Evolutionary conservation across 139 green algal species (phyloP).

Genomic region (Chlorella ohadii): DNA sequence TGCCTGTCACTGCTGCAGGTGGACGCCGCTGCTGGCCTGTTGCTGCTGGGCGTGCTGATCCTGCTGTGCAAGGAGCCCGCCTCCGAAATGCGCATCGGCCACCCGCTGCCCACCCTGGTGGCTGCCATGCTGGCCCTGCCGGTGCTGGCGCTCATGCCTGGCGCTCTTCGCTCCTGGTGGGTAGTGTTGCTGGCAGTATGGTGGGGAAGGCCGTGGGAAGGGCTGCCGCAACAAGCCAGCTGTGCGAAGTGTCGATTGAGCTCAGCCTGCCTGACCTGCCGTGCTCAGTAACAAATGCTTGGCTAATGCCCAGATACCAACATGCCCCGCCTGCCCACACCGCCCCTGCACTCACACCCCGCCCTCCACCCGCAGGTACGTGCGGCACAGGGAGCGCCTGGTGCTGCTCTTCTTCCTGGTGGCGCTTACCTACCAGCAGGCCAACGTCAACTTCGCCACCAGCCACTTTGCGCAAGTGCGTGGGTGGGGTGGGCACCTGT

Average conservation of each 20-base stretch:
- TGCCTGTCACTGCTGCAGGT: background rate
- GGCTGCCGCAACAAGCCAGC: background rate
- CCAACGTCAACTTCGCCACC: background rate
- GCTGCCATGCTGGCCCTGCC: background rate
- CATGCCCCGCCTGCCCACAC: background rate
- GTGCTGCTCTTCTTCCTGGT: constrained; percentile 3
- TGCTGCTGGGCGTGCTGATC: constrained; percentile 3
- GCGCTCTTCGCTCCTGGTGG: background rate
- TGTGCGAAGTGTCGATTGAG: no score
- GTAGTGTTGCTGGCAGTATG: no score
- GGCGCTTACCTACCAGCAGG: background rate
- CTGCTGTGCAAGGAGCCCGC: constrained; percentile 8
- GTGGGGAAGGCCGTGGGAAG: background rate
- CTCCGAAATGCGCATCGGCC: background rate
- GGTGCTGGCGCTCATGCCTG: background rate
- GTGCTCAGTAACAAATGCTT: no score
- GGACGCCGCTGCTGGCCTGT: background rate
- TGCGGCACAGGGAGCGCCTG: background rate
- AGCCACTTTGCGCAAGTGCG: background rate
- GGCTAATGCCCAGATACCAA: no score
- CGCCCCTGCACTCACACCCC: background rate
- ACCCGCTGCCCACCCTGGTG: background rate
- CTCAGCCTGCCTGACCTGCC: no score
- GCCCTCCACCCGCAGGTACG: background rate
- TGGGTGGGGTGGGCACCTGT: background rate